Conservation (phyloP, 495 filamentous ascomycete species). For the Hypoxylon intermedium region DNA sequence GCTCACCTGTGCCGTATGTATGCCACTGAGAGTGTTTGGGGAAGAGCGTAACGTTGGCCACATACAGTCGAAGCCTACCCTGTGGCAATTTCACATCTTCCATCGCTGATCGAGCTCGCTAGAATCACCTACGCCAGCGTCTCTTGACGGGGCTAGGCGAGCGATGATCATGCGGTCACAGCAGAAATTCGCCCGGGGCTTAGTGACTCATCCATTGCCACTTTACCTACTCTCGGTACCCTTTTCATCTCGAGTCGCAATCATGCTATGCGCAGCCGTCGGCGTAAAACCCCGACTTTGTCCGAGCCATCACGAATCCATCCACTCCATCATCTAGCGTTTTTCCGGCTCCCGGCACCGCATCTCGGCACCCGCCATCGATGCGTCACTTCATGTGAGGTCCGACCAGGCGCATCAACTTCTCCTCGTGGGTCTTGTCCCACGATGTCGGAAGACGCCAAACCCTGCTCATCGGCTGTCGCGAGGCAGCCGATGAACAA, state of each 20-base stretch:
- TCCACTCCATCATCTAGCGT: conserved; percentile 34
- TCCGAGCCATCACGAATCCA: conserved; percentile 18
- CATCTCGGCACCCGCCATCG: conserved; percentile 51
- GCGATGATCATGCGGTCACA: conserved; percentile 49
- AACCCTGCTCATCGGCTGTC: conserved; percentile 46
- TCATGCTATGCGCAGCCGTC: conserved; percentile 22
- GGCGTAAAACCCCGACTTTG: conserved; percentile 30
- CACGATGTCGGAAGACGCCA: conserved; percentile 70
- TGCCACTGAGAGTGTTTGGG: conserved; percentile 37
- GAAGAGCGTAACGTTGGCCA: conserved; percentile 51
- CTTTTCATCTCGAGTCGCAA: conserved; percentile 33
- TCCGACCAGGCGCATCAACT: conserved; percentile 79
- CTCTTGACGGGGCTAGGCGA: conserved; percentile 33
- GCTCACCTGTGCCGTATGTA: conserved; percentile 18
- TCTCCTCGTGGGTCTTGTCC: conserved; percentile 61
- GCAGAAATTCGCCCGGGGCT: conserved; percentile 44
- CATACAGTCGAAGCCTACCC: conserved; percentile 52
- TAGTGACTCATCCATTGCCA: conserved; percentile 35
- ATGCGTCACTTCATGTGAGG: conserved; percentile 51
- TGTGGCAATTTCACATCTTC: conserved; percentile 33
- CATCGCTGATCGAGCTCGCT: conserved; percentile 49
- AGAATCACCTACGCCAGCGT: conserved; percentile 47
- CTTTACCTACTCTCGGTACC: conserved; percentile 48
- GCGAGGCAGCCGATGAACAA: conserved; percentile 42
- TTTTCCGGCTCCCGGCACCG: conserved; percentile 46